These are phyloP conservation scores for Macrophomina tecta DNA, from an alignment of 2,329 filamentous ascomycete species.

Conservation along the genomic window DNA sequence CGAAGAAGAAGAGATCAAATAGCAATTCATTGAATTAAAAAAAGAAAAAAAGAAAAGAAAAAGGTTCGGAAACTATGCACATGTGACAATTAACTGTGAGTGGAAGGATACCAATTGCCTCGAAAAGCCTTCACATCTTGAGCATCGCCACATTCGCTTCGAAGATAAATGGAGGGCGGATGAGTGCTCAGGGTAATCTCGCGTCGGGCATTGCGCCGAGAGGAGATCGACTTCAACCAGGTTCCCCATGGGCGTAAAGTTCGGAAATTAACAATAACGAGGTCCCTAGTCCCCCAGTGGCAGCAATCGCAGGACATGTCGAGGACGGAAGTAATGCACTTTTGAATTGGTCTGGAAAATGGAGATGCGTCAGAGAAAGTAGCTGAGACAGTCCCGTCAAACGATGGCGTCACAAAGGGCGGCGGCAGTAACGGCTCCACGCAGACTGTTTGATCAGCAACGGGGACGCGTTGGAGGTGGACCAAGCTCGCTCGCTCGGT, in stretches of 20 bases:
- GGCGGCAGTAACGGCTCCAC: slow-evolving; percentile 1
- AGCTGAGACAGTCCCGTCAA: neutral
- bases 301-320: neutral
- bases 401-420: slow-evolving; percentile 5
- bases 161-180: neutral
- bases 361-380: too few species aligned
- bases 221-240: neutral
- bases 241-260: neutral
- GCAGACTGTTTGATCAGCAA: slow-evolving; percentile 15
- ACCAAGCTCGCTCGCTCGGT: slow-evolving; percentile 7
- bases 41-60: neutral
- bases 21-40: neutral
- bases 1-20: neutral
- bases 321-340: too few species aligned
- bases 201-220: slow-evolving; percentile 1
- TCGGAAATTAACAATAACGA: neutral
- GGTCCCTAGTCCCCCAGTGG: neutral
- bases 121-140: neutral
- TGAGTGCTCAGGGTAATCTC: slow-evolving; percentile 5
- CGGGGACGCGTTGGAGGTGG: slow-evolving; percentile 10
- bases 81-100: neutral
- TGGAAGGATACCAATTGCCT: neutral
- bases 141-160: neutral
- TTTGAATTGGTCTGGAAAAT: too few species aligned
- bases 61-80: neutral